Evolutionary conservation across 768 basidiomycete genomes (phyloP), one percentile per base, ranked within the genome.

Genomic region (Termitomyces sp.): DNA sequence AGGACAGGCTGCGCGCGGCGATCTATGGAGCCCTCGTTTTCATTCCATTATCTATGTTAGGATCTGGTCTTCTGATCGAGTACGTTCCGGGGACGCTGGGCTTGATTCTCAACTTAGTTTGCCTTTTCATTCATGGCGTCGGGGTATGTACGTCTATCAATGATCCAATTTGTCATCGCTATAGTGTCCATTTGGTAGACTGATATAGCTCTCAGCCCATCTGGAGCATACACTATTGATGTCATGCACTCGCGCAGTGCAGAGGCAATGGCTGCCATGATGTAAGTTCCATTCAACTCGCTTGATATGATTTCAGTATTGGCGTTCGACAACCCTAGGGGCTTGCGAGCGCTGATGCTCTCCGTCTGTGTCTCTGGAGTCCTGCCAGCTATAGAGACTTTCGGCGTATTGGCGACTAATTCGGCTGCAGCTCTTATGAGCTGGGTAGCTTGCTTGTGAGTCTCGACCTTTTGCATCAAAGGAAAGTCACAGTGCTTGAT

Each of bases 1-100:
- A 90, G 66, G 88, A 87, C 60, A 80, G 87, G 5, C 74, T 89
- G 25, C 76, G 82, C 1, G 84, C 76, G 2, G 71, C 79, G 2
- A 64, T 82, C 34, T 60, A 74, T 6, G 80, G 81, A 9, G 75
- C 74, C 3, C 68, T 75, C 0, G 32, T 80, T 17, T 69, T 87
- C 28, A 71, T 79, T 3, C 89, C 87, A 0, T 25, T 84, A 0
- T 80, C 85, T 1, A 66, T 84, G 2, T 64, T 81, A 0, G 49
- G 69, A 0, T 75, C 73, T 0, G 85, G 86, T 1, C 59, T 86
- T 3, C 63, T 78, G n/a, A 82, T 76, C 14, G 63, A 72, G 34
- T 85, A 76, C 63, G 70, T 88, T 5, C 69, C 69, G 7, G 82
- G 83, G 1, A 71, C 58, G 0, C 42, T 72, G 1, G 86, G 87